Conservation (phyloP, 164 flowering plant species). For the Houttuynia cordata region DNA sequence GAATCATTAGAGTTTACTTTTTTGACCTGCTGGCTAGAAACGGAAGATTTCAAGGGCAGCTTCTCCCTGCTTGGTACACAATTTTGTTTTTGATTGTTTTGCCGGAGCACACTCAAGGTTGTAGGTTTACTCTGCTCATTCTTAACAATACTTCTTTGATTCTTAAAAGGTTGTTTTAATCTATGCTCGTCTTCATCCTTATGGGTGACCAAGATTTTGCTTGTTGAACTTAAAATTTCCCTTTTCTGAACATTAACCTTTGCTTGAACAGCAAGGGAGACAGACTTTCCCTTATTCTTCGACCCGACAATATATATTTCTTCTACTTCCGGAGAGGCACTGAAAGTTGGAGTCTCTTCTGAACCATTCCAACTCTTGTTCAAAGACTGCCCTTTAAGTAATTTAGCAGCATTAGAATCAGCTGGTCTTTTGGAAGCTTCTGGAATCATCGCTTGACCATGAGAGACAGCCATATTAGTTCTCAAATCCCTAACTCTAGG, state of each 20-base stretch:
- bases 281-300: slow-evolving; percentile 51
- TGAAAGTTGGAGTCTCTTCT: slow-evolving; percentile 3
- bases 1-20: slow-evolving; percentile 31
- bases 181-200: slow-evolving; percentile 37
- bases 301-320: slow-evolving; percentile 14
- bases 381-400: slow-evolving; percentile 62
- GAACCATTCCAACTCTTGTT: slow-evolving; percentile 29
- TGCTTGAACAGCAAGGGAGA: slow-evolving; percentile 91
- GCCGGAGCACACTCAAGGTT: slow-evolving; percentile 46
- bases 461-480: slow-evolving; percentile 33
- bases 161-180: slow-evolving; percentile 26
- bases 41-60: slow-evolving; percentile 30
- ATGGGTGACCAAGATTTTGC: slow-evolving; percentile 14
- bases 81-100: slow-evolving; percentile 83
- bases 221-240: slow-evolving; percentile 44
- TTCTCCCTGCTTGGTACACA: slow-evolving; percentile 30
- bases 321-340: slow-evolving; percentile 24
- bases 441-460: slow-evolving; percentile 30
- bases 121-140: slow-evolving; percentile 30
- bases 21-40: slow-evolving; percentile 29
- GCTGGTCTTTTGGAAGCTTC: slow-evolving; percentile 37
- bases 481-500: slow-evolving; percentile 37
- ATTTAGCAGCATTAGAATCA: slow-evolving; percentile 57
- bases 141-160: slow-evolving; percentile 29
- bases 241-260: slow-evolving; percentile 90